Evolutionary conservation across 2,329 filamentous ascomycete genomes (phyloP).

Genomic region (Purpureocillium takamizusanense): DNA sequence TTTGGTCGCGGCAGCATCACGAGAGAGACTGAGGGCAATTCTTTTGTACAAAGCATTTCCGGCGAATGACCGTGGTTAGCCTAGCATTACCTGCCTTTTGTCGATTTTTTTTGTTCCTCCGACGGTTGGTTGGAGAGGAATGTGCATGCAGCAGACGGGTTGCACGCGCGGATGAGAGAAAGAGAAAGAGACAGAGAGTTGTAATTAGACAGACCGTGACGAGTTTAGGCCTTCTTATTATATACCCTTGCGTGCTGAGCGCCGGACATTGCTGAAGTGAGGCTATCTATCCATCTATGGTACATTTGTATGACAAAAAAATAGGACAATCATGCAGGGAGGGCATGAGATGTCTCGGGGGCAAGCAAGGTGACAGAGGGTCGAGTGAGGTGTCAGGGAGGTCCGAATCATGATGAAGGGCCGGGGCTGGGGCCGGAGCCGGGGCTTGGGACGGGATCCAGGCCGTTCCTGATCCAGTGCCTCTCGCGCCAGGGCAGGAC

Average conservation of each 20-base stretch:
- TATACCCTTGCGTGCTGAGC: slow-evolving; percentile 2
- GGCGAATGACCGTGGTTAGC: slow-evolving; percentile 13
- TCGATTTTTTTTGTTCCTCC: too few species aligned
- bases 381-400: not conserved
- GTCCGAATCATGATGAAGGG: too few species aligned
- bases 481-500: slow-evolving; percentile 42
- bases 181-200: slow-evolving; percentile 12
- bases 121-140: too few species aligned
- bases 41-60: slow-evolving; percentile 26
- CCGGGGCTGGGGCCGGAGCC: not conserved
- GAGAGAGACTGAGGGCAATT: too few species aligned
- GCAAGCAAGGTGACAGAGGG: too few species aligned
- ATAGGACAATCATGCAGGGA: too few species aligned
- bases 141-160: too few species aligned
- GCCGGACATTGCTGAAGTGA: too few species aligned
- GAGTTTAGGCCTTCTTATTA: slow-evolving; percentile 15
- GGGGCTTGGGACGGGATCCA: slow-evolving; percentile 21
- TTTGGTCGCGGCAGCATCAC: not conserved
- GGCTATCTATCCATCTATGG: slow-evolving; percentile 3
- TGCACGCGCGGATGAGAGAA: too few species aligned
- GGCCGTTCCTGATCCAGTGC: slow-evolving; percentile 37
- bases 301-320: too few species aligned
- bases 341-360: too few species aligned
- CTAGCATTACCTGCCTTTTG: slow-evolving; percentile 14
- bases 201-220: slow-evolving; percentile 26